Conservation (phyloP, 495 filamentous ascomycete species). For the Aspergillus wentii region DNA sequence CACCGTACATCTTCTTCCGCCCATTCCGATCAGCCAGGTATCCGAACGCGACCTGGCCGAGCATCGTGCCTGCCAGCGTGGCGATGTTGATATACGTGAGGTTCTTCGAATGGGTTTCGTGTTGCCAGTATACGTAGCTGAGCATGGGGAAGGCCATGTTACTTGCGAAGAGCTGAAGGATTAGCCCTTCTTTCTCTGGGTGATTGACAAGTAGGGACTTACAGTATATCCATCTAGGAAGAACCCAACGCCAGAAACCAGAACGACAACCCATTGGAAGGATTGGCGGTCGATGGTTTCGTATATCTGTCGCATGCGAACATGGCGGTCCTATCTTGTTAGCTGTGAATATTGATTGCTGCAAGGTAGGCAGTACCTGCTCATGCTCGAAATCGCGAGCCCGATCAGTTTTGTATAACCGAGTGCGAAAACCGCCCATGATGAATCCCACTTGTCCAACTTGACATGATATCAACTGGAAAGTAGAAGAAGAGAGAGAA, state of each 20-base stretch:
- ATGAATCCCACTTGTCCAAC: too few relatives aligned
- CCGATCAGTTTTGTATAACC: constrained; percentile 45
- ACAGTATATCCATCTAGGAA: constrained; percentile 68
- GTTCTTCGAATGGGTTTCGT: constrained; percentile 31
- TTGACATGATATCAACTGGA: too few relatives aligned
- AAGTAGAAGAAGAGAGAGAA: too few relatives aligned
- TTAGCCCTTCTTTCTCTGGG: neutral
- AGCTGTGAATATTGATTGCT: neutral
- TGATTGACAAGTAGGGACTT: constrained; percentile 5
- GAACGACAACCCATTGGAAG: constrained; percentile 45
- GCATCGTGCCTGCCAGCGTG: constrained; percentile 51
- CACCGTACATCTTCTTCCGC: constrained; percentile 59
- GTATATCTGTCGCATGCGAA: constrained; percentile 44
- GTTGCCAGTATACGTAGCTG: constrained; percentile 57
- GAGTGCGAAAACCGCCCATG: constrained; percentile 35
- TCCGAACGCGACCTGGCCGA: constrained; percentile 62
- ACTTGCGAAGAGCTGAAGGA: constrained; percentile 50
- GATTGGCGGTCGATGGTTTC: constrained; percentile 44
- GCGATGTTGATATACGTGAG: constrained; percentile 53
- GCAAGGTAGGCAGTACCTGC: constrained; percentile 21
- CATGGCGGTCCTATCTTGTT: constrained; percentile 37
- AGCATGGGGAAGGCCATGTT: constrained; percentile 61
- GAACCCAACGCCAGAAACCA: constrained; percentile 63
- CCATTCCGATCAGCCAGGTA: constrained; percentile 56
- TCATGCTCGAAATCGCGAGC: constrained; percentile 47